Conservation (phyloP, 805 yeast genomes). For the Yamadazyma laniorum region DNA sequence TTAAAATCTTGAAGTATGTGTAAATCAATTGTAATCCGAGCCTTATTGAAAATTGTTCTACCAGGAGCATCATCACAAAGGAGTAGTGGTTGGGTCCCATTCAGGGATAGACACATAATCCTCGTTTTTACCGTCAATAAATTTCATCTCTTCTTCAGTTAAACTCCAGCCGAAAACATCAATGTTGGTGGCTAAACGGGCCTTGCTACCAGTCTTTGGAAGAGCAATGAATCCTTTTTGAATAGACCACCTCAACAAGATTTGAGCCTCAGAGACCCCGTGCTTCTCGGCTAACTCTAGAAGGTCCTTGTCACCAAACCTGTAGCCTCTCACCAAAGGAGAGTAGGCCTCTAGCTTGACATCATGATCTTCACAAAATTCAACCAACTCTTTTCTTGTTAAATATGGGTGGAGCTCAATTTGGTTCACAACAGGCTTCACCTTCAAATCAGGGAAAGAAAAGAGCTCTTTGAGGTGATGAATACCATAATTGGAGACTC, state of each 20-base stretch:
- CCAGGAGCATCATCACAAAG: too few relatives aligned
- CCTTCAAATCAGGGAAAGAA: conserved; percentile 16
- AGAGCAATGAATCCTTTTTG: conserved; percentile 72
- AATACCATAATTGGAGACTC: conserved; percentile 34
- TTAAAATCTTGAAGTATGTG: too few relatives aligned
- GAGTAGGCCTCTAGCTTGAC: conserved; percentile 73
- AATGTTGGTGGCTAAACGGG: conserved; percentile 54
- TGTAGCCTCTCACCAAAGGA: conserved; percentile 75
- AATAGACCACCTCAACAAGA: conserved; percentile 78
- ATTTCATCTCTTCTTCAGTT: conserved; percentile 3
- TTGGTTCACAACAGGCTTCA: conserved; percentile 34
- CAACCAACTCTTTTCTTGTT: conserved; percentile 62
- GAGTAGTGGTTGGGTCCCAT: conserved; percentile 9
- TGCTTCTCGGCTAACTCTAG: conserved; percentile 52
- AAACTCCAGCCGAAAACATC: conserved; percentile 38
- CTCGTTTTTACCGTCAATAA: conserved; percentile 5
- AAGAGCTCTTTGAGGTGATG: conserved; percentile 25
- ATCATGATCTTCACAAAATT: conserved; percentile 49
- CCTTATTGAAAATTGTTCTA: too few relatives aligned
- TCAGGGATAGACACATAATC: background rate
- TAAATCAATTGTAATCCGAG: too few relatives aligned
- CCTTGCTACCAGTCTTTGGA: conserved; percentile 60
- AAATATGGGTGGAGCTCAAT: conserved; percentile 41
- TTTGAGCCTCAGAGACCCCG: conserved; percentile 59
- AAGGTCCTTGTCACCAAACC: conserved; percentile 57